A percentile compares a stretch with the other conserved stretches of the same genome.
Evolutionary conservation across 2,329 filamentous ascomycete species (phyloP).

Genomic region (Aschersonia sp.): DNA sequence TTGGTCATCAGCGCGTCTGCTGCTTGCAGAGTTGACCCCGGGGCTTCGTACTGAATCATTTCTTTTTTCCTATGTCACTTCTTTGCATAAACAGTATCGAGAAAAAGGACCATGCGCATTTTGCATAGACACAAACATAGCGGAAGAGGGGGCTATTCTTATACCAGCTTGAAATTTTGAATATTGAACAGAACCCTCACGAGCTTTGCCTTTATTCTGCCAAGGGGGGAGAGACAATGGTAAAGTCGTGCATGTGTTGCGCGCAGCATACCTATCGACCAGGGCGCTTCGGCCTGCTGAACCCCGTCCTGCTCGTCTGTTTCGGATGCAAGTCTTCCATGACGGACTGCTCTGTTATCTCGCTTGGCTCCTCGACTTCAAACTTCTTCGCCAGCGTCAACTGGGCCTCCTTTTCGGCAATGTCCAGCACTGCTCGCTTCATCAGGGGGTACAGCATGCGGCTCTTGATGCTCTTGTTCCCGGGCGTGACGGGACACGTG

Average conservation of each 20-base stretch:
- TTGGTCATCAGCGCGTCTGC: no score
- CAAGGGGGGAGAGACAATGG: no score
- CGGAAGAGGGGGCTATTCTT: background rate
- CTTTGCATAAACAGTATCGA: background rate
- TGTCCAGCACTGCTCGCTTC: conserved; percentile 49
- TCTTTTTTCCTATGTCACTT: background rate
- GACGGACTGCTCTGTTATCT: conserved; percentile 54
- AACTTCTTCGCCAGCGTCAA: conserved; percentile 56
- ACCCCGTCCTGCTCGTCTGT: conserved; percentile 49
- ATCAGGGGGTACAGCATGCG: conserved; percentile 72
- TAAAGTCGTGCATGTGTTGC: background rate
- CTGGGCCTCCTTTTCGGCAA: conserved; percentile 51
- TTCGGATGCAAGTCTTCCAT: conserved; percentile 54
- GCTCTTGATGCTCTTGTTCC: conserved; percentile 59
- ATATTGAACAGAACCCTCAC: background rate
- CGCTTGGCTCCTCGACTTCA: conserved; percentile 50
- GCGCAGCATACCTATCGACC: conserved; percentile 33
- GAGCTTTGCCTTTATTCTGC: no score
- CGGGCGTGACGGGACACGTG: conserved; percentile 55
- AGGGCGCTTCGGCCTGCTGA: conserved; percentile 67
- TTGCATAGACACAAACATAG: background rate
- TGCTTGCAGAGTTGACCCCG: no score
- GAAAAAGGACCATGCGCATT: background rate
- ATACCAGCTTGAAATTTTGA: background rate
- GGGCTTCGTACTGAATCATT: no score